A percentile compares a stretch with the other conserved stretches of the same genome.
Conservation (phyloP, 768 basidiomycete genomes). For the Russula lepida region DNA sequence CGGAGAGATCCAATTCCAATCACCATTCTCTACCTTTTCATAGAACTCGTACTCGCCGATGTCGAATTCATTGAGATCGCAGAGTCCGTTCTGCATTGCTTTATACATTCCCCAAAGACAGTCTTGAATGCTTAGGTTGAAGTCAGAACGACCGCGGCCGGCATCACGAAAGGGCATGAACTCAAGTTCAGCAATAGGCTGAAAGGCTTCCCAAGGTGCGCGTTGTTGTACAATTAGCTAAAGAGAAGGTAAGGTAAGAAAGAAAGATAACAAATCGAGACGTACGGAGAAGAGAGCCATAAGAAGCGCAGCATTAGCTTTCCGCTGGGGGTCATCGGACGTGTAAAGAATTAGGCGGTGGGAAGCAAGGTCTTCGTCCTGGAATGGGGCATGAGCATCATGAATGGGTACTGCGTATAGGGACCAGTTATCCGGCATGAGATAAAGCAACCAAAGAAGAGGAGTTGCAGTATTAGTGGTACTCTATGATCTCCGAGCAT, state of each 20-base stretch:
- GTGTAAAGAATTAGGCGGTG: slow-evolving; percentile 83
- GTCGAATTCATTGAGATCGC: slow-evolving; percentile 91
- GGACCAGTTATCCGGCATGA: neutral
- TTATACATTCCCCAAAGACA: slow-evolving; percentile 86
- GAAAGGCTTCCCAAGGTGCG: slow-evolving; percentile 90
- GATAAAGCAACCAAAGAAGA: neutral
- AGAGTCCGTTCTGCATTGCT: slow-evolving; percentile 83
- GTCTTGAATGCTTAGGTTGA: slow-evolving; percentile 89
- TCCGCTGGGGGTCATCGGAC: slow-evolving; percentile 73
- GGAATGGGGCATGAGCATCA: slow-evolving; percentile 16
- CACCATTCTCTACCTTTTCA: slow-evolving; percentile 92
- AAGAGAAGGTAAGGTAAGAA: neutral
- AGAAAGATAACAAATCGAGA: slow-evolving; percentile 14
- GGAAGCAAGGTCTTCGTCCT: slow-evolving; percentile 70
- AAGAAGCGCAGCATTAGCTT: slow-evolving; percentile 91
- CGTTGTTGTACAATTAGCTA: slow-evolving; percentile 90
- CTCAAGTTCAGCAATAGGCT: slow-evolving; percentile 85
- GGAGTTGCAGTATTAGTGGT: neutral
- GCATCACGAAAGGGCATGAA: slow-evolving; percentile 97
- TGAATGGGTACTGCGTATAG: neutral
- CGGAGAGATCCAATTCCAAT: slow-evolving; percentile 94
- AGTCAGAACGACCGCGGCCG: slow-evolving; percentile 85
- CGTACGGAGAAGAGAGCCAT: slow-evolving; percentile 89
- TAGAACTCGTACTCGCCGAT: slow-evolving; percentile 90
- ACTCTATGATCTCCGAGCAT: neutral